Conservation (phyloP, 306 rosid genomes). For the Cucurbita moschata region DNA sequence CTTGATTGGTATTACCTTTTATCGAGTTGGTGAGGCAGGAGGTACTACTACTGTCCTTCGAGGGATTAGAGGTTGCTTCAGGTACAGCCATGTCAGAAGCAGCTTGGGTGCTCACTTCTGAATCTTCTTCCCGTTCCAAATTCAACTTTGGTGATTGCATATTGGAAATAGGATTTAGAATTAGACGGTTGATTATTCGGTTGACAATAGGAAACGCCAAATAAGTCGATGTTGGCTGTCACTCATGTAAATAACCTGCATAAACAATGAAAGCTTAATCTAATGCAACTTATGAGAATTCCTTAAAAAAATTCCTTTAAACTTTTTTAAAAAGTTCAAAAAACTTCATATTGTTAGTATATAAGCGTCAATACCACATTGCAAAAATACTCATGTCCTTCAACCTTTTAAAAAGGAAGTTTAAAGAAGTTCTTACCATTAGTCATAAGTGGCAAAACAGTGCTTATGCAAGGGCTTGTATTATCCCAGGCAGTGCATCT, state of each 20-base stretch:
- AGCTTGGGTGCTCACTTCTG: conserved; percentile 28
- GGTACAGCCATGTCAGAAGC: conserved; percentile 23
- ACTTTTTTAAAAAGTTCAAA: too few relatives aligned
- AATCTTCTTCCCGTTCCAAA: conserved; percentile 34
- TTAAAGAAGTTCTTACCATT: too few relatives aligned
- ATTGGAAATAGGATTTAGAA: conserved; percentile 8
- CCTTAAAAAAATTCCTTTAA: too few relatives aligned
- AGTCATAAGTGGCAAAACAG: background rate
- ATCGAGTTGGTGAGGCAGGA: conserved; percentile 30
- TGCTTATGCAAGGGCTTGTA: background rate
- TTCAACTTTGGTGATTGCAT: conserved; percentile 52
- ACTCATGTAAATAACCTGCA: too few relatives aligned
- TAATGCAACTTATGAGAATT: too few relatives aligned
- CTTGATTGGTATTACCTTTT: conserved; percentile 22
- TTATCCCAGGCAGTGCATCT: background rate
- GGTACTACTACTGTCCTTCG: conserved; percentile 38
- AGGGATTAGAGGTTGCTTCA: conserved; percentile 28
- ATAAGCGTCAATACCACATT: too few relatives aligned
- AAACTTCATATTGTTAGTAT: too few relatives aligned
- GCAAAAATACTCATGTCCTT: too few relatives aligned
- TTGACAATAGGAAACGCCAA: background rate
- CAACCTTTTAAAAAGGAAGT: too few relatives aligned
- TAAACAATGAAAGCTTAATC: too few relatives aligned
- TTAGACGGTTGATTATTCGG: background rate
- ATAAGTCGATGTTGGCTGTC: background rate